These are phyloP conservation scores for Lentithecium fluviatile DNA, from an alignment of 495 filamentous ascomycete species.

Conservation along the genomic window DNA sequence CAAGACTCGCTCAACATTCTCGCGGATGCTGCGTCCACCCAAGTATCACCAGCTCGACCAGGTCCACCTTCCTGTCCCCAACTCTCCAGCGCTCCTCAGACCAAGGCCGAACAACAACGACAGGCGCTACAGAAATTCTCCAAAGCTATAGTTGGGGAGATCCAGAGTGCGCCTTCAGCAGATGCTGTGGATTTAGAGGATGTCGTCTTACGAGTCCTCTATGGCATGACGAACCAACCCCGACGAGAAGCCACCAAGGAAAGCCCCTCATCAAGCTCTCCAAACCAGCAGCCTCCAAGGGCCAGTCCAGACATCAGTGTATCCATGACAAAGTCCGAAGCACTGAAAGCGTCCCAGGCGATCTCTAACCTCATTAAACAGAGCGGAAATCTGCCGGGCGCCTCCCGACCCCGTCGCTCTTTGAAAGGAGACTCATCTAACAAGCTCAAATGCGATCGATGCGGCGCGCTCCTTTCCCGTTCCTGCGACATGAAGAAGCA, in stretches of 20 bases:
- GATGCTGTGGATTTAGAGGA: constrained; percentile 20
- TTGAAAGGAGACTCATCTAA: constrained; percentile 9
- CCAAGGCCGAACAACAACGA: constrained; percentile 32
- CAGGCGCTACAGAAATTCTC: constrained; percentile 29
- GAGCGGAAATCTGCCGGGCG: neutral
- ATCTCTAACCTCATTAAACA: constrained; percentile 26
- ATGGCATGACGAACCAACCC: neutral
- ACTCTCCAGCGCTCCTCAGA: constrained; percentile 31
- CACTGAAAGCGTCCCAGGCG: constrained; percentile 21
- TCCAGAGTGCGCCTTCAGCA: constrained; percentile 5
- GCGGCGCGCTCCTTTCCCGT: constrained; percentile 6
- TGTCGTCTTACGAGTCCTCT: constrained; percentile 20
- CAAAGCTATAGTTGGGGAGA: constrained; percentile 18
- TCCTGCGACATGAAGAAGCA: constrained; percentile 66
- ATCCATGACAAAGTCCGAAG: constrained; percentile 24
- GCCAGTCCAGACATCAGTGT: neutral
- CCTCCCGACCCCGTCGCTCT: neutral
- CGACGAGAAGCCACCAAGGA: neutral
- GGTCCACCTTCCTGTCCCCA: neutral
- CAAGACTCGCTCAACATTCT: constrained; percentile 11
- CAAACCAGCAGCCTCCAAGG: neutral
- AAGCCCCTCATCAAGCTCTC: neutral
- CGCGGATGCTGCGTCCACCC: constrained; percentile 16
- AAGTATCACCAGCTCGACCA: constrained; percentile 5
- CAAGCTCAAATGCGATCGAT: constrained; percentile 12